Conservation (phyloP, 1,284 basidiomycete species). For the Austroboletus rostrupii region DNA sequence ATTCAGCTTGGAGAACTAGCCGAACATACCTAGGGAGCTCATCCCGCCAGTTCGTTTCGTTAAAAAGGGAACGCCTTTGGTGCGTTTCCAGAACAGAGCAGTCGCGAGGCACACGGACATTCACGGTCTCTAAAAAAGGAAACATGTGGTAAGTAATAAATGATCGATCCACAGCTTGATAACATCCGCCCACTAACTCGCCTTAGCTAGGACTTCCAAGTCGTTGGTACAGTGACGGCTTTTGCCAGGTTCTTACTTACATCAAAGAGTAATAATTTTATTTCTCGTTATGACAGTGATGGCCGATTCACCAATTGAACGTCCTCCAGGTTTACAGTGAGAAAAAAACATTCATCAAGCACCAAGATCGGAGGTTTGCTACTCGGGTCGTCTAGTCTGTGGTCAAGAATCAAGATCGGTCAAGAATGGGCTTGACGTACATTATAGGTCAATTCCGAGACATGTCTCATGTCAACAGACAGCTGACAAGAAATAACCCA, state of each 20-base stretch:
- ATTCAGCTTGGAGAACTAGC: no score
- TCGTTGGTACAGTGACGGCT: neutral
- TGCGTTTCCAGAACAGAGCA: neutral
- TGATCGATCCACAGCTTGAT: neutral
- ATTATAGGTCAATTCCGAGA: slow-evolving; percentile 34
- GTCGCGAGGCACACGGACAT: slow-evolving; percentile 21
- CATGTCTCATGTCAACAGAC: no score
- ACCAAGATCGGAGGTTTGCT: no score
- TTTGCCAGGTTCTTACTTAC: no score
- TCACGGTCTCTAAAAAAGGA: no score
- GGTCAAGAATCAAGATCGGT: neutral
- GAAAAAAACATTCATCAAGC: no score
- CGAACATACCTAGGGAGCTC: no score
- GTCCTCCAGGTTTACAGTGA: no score
- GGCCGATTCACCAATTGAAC: neutral
- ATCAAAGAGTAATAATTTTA: neutral
- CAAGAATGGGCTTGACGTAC: slow-evolving; percentile 23
- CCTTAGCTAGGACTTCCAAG: neutral
- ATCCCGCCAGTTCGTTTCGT: no score
- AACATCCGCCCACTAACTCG: neutral
- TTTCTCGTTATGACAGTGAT: neutral
- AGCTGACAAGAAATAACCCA: no score
- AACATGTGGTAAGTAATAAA: neutral
- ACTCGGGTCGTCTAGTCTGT: no score
- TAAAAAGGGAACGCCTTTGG: no score